Conservation (phyloP, 78 protist species). For the Speleostelium caveatum region DNA sequence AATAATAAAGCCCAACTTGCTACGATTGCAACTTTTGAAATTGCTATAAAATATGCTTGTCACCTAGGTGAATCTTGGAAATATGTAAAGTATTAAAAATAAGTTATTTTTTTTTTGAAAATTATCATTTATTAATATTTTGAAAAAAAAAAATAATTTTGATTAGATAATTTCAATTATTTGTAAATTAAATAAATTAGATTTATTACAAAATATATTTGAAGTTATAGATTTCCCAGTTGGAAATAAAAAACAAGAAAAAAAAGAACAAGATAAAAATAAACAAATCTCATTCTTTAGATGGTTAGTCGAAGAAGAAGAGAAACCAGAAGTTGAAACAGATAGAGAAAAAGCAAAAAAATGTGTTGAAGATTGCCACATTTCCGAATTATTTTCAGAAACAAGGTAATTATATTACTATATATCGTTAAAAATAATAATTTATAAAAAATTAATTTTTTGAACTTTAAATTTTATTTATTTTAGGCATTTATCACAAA, state of each 20-base stretch:
- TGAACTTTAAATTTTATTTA: too few relatives aligned
- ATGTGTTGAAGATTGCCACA: slow-evolving; percentile 66
- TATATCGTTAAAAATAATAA: not conserved
- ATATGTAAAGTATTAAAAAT: not conserved
- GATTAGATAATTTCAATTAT: slow-evolving; percentile 28
- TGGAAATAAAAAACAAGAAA: slow-evolving; percentile 20
- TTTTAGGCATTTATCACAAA: slow-evolving; percentile 26
- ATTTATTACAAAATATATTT: slow-evolving; percentile 30
- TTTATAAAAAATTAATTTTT: too few relatives aligned
- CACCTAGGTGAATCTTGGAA: slow-evolving; percentile 63
- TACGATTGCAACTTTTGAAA: slow-evolving; percentile 75
- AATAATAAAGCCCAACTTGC: slow-evolving; percentile 84
- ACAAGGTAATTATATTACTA: slow-evolving; percentile 31
- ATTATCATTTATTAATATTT: not conserved
- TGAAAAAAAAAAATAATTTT: not conserved
- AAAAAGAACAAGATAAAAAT: not conserved
- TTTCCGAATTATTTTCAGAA: slow-evolving; percentile 55
- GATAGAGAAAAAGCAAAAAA: slow-evolving; percentile 57
- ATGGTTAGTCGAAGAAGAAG: slow-evolving; percentile 39
- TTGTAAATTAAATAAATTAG: slow-evolving; percentile 61
- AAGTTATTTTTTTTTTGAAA: not conserved
- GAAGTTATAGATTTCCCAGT: slow-evolving; percentile 60
- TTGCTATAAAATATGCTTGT: slow-evolving; percentile 59
- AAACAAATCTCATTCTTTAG: not conserved
- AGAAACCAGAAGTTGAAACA: not conserved